Evolutionary conservation across 75 land plant species (phyloP), one percentile per base, ranked within the genome.

Genomic region (Sequoiadendron giganteum): DNA sequence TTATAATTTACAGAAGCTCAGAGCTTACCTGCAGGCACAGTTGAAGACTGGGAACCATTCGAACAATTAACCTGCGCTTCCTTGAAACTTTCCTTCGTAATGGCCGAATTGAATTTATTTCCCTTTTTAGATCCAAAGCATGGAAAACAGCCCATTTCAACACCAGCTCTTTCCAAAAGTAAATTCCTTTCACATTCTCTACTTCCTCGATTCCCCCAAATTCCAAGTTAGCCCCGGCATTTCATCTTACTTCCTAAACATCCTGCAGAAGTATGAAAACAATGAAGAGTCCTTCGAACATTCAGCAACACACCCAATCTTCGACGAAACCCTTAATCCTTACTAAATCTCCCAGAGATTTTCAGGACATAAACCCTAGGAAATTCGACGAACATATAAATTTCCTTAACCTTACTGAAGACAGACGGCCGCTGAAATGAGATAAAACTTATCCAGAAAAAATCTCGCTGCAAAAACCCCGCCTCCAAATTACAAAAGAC

Each of bases 141-240:
- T 83, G 90, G 85, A 84, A 89, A 89, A 87, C 90, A 89, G 86
- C 88, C 90, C 90, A 89, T 89, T 88, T 82, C 84, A 42, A 19
- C 28, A 7, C 83, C 83, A 43, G 48, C 7, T 2, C 45, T 28
- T 42, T 28, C 49, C 8, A 10, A 4, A 81, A 45, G 1, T 21
- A 21, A 10, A 73, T 1, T 6, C 76, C 25, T 21, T 19, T 73
- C 38, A 32, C 76, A 32, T 10, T 10, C 76, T 73, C 21, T 61
- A 21, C 68, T 19, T 28, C 28, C 25, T 61, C 6, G 21, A 61
- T 61, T 21, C 68, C 5, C 68, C 68, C 9, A 48, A 61, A 19
- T 21, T 61, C 25, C 25, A 61, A 61, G 4, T 18, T 21, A 19
- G 5, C 68, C 68, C 68, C 28, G 6, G 68, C 68, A 21, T 61